Conservation (phyloP, 768 basidiomycete species). For the Lentinus tigrinus region DNA sequence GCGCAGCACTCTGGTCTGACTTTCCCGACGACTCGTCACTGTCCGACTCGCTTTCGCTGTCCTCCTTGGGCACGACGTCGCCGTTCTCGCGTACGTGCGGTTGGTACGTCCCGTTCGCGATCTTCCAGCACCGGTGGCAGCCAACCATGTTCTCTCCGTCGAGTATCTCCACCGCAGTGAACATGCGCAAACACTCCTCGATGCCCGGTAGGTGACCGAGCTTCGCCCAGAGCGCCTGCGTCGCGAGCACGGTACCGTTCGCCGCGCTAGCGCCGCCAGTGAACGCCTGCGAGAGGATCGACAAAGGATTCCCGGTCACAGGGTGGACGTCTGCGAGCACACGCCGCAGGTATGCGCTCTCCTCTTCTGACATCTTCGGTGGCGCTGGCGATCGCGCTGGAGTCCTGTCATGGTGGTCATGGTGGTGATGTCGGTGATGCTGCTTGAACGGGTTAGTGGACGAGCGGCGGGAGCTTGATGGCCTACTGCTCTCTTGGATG, state of each 20-base stretch:
- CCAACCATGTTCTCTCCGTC: constrained; percentile 95
- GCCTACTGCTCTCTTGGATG: not conserved
- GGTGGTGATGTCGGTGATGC: not conserved
- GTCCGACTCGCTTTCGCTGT: constrained; percentile 19
- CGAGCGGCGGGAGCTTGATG: constrained; percentile 9
- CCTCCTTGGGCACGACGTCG: constrained; percentile 4
- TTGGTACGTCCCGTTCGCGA: constrained; percentile 64
- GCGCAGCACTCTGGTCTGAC: not conserved
- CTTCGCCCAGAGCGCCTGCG: constrained; percentile 44
- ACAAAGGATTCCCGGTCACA: constrained; percentile 45
- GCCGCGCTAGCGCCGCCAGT: constrained; percentile 8
- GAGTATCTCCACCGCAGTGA: constrained; percentile 90
- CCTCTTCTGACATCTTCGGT: constrained; percentile 54
- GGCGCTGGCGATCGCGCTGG: constrained; percentile 41
- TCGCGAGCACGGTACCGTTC: constrained; percentile 27
- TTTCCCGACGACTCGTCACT: constrained; percentile 29
- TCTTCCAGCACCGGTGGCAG: constrained; percentile 93
- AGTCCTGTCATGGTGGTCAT: constrained; percentile 25
- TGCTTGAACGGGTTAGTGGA: constrained; percentile 11
- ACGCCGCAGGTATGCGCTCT: constrained; percentile 65
- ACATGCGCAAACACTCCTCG: constrained; percentile 81
- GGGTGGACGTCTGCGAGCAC: constrained; percentile 65
- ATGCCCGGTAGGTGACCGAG: constrained; percentile 53
- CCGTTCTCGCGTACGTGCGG: constrained; percentile 18
- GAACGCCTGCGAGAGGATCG: constrained; percentile 42